Evolutionary conservation across 257 asterid genomes (phyloP).

Genomic region (Gentiana straminea): DNA sequence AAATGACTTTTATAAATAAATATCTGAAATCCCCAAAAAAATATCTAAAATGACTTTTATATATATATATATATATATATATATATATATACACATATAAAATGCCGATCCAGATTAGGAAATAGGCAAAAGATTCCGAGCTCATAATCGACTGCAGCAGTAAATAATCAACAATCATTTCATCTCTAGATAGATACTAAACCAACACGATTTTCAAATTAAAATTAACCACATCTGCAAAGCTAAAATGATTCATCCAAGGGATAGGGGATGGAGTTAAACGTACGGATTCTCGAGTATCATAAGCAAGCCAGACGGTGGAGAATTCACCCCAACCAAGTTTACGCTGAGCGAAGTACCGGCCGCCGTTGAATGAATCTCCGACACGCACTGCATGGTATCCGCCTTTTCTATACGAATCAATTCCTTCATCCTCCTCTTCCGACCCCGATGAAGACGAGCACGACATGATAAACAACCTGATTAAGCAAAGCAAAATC

Average conservation of each 20-base stretch:
- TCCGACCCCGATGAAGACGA: conserved; percentile 88
- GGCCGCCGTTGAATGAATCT: conserved; percentile 63
- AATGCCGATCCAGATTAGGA: background rate
- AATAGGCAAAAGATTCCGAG: background rate
- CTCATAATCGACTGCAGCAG: background rate
- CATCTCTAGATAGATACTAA: background rate
- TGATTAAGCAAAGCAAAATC: background rate
- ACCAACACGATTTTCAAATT: conserved; percentile 5
- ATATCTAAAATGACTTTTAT: too few species aligned
- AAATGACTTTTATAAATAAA: too few species aligned
- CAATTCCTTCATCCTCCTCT: conserved; percentile 76
- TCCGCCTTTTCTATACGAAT: conserved; percentile 75
- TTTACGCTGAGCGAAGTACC: conserved; percentile 88
- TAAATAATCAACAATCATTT: background rate
- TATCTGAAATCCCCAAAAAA: too few species aligned
- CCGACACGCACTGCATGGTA: conserved; percentile 84
- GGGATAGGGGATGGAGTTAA: background rate
- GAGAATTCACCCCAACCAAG: conserved; percentile 99
- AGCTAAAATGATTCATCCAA: background rate
- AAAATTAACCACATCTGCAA: background rate
- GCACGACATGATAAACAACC: conserved; percentile 37
- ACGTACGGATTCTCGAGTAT: conserved; percentile 66
- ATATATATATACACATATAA: too few species aligned
- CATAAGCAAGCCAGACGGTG: conserved; percentile 95
- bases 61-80: too few species aligned